These are phyloP conservation scores for Lotmaria passim DNA, from an alignment of 208 protist genomes.

Conservation along the genomic window DNA sequence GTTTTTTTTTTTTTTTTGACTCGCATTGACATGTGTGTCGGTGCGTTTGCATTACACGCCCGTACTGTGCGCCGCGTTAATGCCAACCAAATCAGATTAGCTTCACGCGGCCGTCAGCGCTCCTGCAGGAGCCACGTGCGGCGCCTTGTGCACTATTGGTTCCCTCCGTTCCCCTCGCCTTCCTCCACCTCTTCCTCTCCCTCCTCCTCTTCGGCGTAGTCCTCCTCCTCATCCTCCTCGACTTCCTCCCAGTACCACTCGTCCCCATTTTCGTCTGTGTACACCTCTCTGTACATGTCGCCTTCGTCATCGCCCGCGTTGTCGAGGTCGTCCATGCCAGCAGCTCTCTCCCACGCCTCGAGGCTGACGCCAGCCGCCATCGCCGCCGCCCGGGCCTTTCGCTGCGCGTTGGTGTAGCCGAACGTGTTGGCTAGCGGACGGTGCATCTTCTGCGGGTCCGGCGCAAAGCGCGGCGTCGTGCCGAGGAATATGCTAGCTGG, in stretches of 20 bases:
- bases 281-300: conserved; percentile 31
- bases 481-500: conserved; percentile 28
- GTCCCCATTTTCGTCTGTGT: conserved; percentile 40
- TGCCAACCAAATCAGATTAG: too few species aligned
- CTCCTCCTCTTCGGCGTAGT: conserved; percentile 33
- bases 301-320: conserved; percentile 27
- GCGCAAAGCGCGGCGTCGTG: conserved; percentile 26
- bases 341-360: conserved; percentile 8
- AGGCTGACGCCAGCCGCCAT: conserved; percentile 14
- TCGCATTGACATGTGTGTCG: too few species aligned
- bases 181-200: conserved; percentile 25
- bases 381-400: conserved; percentile 13
- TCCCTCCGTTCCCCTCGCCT: conserved; percentile 8
- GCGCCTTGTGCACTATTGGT: background rate
- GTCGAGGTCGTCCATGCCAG: conserved; percentile 3
- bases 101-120: background rate
- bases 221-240: conserved; percentile 32
- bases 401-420: conserved; percentile 25
- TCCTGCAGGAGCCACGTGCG: background rate
- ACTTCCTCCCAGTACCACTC: conserved; percentile 50
- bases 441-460: conserved; percentile 47
- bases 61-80: too few species aligned
- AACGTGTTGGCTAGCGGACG: conserved; percentile 47
- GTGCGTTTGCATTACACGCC: too few species aligned
- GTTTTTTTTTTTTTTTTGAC: too few species aligned